Conservation (phyloP, 1,284 basidiomycete species). For the Singerocomus inundabilis region DNA sequence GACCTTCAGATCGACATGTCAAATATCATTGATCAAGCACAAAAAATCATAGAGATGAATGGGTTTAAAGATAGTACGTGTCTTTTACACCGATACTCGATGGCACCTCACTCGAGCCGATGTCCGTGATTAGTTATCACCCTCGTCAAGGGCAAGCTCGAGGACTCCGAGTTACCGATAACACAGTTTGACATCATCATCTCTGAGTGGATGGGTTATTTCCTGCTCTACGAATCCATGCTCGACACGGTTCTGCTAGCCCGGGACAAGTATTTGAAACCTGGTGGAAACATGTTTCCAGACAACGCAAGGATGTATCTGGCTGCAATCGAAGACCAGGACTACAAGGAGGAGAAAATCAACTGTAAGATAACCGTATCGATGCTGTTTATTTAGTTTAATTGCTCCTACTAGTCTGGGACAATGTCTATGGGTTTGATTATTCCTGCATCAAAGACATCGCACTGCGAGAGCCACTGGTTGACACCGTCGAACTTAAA, state of each 20-base stretch:
- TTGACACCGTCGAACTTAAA: conserved; percentile 96
- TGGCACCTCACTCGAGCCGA: conserved; percentile 9
- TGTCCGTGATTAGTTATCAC: conserved; percentile 69
- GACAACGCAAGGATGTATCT: conserved; percentile 93
- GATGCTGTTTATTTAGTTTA: conserved; percentile 1
- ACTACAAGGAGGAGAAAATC: conserved; percentile 99
- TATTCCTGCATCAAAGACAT: conserved; percentile 99
- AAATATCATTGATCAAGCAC: conserved; percentile 98
- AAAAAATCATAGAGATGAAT: conserved; percentile 95
- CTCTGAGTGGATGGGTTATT: conserved; percentile 99
- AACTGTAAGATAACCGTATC: conserved; percentile 59
- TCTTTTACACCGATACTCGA: background rate
- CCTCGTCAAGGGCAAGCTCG: conserved; percentile 97
- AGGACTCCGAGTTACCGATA: conserved; percentile 85
- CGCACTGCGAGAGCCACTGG: conserved; percentile 92
- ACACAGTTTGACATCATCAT: conserved; percentile 97
- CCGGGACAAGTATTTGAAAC: conserved; percentile 94
- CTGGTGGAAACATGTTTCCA: conserved; percentile 92
- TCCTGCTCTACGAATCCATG: conserved; percentile 98
- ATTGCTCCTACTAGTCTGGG: conserved; percentile 77
- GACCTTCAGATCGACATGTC: conserved; percentile 92
- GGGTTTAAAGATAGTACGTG: conserved; percentile 90
- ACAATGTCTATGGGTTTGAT: conserved; percentile 99
- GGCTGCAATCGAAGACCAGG: conserved; percentile 98
- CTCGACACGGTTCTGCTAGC: conserved; percentile 97